Evolutionary conservation across 371 early-diverging fungal genomes (phyloP).

Genomic region (Mucor racemosus): DNA sequence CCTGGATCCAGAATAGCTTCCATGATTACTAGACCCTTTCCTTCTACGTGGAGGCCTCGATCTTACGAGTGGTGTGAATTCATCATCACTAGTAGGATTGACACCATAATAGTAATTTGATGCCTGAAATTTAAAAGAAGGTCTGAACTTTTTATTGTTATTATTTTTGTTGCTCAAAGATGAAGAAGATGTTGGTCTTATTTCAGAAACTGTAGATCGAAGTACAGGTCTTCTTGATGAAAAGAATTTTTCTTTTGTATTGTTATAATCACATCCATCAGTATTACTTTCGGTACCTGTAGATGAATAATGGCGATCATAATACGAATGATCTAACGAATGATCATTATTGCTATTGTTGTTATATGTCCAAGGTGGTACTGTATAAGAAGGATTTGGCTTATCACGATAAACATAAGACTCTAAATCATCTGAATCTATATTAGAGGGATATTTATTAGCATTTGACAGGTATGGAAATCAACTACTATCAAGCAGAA

Average conservation of each 20-base stretch:
- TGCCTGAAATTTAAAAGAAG: slow-evolving; percentile 10
- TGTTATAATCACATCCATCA: slow-evolving; percentile 20
- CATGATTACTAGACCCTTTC: slow-evolving; percentile 18
- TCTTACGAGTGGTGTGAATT: slow-evolving; percentile 23
- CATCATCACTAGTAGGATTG: slow-evolving; percentile 25
- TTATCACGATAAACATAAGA: slow-evolving; percentile 47
- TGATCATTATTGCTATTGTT: background rate
- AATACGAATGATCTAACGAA: slow-evolving; percentile 7
- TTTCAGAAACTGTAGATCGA: slow-evolving; percentile 43
- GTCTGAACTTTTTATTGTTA: background rate
- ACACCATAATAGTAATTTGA: slow-evolving; percentile 1
- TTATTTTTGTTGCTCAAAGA: background rate
- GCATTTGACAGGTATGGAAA: background rate
- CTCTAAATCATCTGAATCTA: slow-evolving; percentile 51
- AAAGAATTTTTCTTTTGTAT: slow-evolving; percentile 15
- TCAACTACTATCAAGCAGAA: background rate
- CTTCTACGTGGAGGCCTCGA: slow-evolving; percentile 19
- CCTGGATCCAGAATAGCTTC: slow-evolving; percentile 10
- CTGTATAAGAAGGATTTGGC: slow-evolving; percentile 21
- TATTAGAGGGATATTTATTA: background rate
- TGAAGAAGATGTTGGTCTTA: slow-evolving; percentile 4
- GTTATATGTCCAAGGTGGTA: slow-evolving; percentile 13
- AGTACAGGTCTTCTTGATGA: slow-evolving; percentile 38
- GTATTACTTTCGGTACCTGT: slow-evolving; percentile 33
- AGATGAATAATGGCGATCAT: slow-evolving; percentile 24